These are phyloP conservation scores for Acer yangbiense DNA, from an alignment of 345 rosid species.

Conservation along the genomic window DNA sequence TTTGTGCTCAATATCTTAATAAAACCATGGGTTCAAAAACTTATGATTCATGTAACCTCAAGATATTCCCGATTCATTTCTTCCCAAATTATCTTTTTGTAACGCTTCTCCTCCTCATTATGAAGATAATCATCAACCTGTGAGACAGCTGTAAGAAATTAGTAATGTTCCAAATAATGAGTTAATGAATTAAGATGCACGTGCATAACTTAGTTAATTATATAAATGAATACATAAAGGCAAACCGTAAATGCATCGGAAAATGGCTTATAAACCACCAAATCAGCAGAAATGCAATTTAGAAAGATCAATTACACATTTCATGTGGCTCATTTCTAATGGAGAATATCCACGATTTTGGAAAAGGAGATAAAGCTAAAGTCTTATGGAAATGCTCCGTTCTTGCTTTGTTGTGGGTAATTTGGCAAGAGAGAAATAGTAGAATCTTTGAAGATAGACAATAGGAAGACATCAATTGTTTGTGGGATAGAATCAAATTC, in stretches of 20 bases:
- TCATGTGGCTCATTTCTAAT: no score
- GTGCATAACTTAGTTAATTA: not conserved
- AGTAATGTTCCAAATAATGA: conserved; percentile 17
- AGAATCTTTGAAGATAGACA: no score
- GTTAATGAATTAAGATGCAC: not conserved
- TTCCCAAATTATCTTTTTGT: conserved; percentile 77
- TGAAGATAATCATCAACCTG: conserved; percentile 82
- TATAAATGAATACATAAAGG: not conserved
- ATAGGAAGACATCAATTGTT: no score
- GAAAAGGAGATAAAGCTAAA: no score
- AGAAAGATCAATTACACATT: not conserved
- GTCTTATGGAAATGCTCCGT: no score
- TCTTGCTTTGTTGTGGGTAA: no score
- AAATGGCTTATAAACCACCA: not conserved
- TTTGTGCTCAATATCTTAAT: no score
- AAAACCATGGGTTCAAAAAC: no score
- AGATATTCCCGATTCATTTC: conserved; percentile 77
- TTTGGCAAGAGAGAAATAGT: no score
- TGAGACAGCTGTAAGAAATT: conserved; percentile 12
- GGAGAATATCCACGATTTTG: no score
- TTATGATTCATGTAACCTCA: conserved; percentile 50
- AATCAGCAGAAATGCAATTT: not conserved
- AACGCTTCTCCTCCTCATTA: conserved; percentile 70
- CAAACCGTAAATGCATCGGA: not conserved
- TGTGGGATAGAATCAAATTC: no score